Conservation (phyloP, 305 asterid species). For the Solanum hybrid region DNA sequence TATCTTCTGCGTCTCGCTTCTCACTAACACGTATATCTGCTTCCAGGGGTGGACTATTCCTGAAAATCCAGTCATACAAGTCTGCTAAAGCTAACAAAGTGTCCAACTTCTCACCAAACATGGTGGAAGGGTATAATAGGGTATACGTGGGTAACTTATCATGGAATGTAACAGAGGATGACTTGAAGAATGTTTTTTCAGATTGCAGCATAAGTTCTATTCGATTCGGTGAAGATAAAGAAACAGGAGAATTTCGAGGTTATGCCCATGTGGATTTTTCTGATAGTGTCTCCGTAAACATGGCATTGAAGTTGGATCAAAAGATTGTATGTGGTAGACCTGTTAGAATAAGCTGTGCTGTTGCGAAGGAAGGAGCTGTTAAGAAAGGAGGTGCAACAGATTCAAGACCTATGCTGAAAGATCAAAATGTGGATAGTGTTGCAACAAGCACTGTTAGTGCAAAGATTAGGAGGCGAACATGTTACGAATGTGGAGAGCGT, state of each 20-base stretch:
- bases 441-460: conserved; percentile 33
- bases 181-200: conserved; percentile 54
- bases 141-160: conserved; percentile 79
- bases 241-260: conserved; percentile 77
- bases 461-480: conserved; percentile 76
- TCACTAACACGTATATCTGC: background rate
- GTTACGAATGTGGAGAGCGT: conserved; percentile 82
- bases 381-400: conserved; percentile 23
- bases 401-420: conserved; percentile 14
- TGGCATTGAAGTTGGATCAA: conserved; percentile 76
- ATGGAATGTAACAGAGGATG: conserved; percentile 83
- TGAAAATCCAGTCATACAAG: conserved; percentile 76
- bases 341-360: conserved; percentile 69
- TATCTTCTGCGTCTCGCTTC: background rate
- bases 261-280: conserved; percentile 83
- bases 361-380: conserved; percentile 38
- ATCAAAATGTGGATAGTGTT: conserved; percentile 14
- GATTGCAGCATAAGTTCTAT: conserved; percentile 51
- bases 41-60: conserved; percentile 84
- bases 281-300: conserved; percentile 40
- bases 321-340: conserved; percentile 64
- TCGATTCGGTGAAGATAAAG: conserved; percentile 81
- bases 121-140: conserved; percentile 74
- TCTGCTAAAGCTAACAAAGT: conserved; percentile 35
- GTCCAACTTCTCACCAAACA: conserved; percentile 51